phyloP scores from a whole-genome alignment of 1,284 basidiomycete genomes.

The Amylostereum areolatum region DNA sequence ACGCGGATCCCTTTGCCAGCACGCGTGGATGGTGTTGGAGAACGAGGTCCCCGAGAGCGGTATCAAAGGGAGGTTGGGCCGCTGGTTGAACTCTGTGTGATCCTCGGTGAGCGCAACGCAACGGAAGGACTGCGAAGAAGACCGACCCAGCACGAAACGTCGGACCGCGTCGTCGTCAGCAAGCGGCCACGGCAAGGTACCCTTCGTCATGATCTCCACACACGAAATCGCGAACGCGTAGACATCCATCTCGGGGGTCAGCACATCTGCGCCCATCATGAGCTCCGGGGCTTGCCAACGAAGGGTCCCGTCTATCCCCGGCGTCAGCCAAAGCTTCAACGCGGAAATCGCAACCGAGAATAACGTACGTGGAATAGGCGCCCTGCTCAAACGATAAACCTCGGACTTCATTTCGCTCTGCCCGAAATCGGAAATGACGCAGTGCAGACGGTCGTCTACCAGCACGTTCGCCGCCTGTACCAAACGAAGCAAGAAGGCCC shows the following conservation, averaged over 20 bases:
- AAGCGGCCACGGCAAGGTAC: conserved; percentile 53
- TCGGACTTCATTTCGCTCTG: conserved; percentile 74
- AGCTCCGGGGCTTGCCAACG: conserved; percentile 75
- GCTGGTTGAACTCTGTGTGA: conserved; percentile 45
- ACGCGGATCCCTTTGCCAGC: conserved; percentile 44
- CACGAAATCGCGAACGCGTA: conserved; percentile 72
- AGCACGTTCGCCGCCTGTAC: conserved; percentile 66
- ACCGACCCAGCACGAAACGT: conserved; percentile 56
- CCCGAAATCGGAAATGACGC: conserved; percentile 74
- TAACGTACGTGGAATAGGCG: conserved; percentile 45
- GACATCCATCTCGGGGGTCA: conserved; percentile 60
- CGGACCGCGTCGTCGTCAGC: conserved; percentile 55
- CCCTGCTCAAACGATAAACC: conserved; percentile 52
- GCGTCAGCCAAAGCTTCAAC: conserved; percentile 6
- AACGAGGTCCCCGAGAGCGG: conserved; percentile 22
- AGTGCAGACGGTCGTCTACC: conserved; percentile 57
- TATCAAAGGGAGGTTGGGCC: conserved; percentile 41
- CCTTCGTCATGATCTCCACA: conserved; percentile 63
- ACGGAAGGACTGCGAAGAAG: neutral
- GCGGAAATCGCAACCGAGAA: neutral
- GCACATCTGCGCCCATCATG: conserved; percentile 38
- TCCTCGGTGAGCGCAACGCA: neutral
- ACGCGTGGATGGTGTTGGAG: conserved; percentile 30
- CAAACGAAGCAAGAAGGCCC: neutral
- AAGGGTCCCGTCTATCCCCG: conserved; percentile 44